These are phyloP conservation scores for Aspergillus oerlinghausenensis DNA, from an alignment of 2,329 filamentous ascomycete species.

Conservation along the genomic window DNA sequence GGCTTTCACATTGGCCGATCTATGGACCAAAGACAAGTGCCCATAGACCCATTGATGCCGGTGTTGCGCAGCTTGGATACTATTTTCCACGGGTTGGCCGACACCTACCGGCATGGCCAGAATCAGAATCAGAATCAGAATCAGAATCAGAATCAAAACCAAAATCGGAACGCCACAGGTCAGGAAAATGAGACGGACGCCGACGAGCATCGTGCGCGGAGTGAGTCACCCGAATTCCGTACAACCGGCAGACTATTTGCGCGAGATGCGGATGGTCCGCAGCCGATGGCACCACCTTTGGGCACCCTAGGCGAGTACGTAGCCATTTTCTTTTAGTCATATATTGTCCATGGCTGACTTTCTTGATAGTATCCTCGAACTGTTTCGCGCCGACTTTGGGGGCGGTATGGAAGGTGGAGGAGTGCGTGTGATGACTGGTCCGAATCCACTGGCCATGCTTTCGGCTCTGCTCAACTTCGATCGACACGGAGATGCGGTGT, in stretches of 20 bases:
- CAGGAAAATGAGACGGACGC: constrained; percentile 4
- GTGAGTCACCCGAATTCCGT: constrained; percentile 8
- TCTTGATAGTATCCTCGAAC: constrained; percentile 22
- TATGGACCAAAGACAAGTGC: constrained; percentile 6
- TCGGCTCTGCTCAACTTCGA: constrained; percentile 35
- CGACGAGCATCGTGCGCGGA: constrained; percentile 7
- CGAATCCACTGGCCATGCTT: constrained; percentile 45
- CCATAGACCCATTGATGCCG: constrained; percentile 26
- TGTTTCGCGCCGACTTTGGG: constrained; percentile 22
- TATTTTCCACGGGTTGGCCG: constrained; percentile 45
- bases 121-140: constrained; percentile 2
- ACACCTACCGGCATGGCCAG: constrained; percentile 23
- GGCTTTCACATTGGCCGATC: constrained; percentile 15
- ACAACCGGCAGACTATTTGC: constrained; percentile 40
- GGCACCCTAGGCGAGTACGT: constrained; percentile 48
- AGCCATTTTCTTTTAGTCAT: constrained; percentile 1
- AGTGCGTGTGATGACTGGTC: constrained; percentile 18
- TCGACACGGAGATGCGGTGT: constrained; percentile 72
- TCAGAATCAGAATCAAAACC: constrained; percentile 3
- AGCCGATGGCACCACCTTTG: constrained; percentile 43
- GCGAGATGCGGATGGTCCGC: constrained; percentile 49
- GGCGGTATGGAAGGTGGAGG: constrained; percentile 8
- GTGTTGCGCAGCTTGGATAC: constrained; percentile 37
- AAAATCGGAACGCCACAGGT: not conserved
- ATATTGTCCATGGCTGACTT: constrained; percentile 5